Conservation (phyloP, 805 yeast species). For the Metschnikowia kunwiensis region DNA sequence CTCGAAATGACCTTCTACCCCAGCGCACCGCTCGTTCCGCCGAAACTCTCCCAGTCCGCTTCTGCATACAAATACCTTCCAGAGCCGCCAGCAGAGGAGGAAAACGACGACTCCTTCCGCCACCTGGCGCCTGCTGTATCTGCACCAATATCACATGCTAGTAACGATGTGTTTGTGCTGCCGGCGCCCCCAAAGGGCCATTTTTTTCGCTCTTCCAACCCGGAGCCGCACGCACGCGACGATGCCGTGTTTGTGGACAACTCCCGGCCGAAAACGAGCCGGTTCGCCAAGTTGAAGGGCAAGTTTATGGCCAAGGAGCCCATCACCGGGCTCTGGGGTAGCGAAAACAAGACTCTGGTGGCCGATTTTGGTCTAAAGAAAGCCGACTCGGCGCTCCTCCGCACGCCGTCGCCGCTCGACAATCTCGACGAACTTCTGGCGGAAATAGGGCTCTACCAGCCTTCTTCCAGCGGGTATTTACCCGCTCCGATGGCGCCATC, state of each 20-base stretch:
- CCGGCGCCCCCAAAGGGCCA: conserved; percentile 6
- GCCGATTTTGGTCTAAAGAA: neutral
- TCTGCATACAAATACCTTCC: conserved; percentile 9
- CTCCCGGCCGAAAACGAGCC: conserved; percentile 23
- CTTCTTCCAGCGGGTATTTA: neutral
- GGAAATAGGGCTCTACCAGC: conserved; percentile 2
- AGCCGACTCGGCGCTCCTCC: neutral
- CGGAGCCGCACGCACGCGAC: conserved; percentile 4
- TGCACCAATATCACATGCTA: neutral
- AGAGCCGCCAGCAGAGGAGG: conserved; percentile 12
- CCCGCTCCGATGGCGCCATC: neutral
- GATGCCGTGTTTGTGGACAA: conserved; percentile 15
- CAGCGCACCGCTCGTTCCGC: conserved; percentile 41
- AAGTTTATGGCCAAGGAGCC: conserved; percentile 37
- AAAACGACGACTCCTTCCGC: conserved; percentile 7
- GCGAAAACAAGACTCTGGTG: conserved; percentile 1
- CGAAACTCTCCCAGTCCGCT: conserved; percentile 24
- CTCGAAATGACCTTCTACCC: conserved; percentile 93
- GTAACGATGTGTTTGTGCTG: conserved; percentile 15
- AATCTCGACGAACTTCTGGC: conserved; percentile 8
- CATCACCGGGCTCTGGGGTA: conserved; percentile 26
- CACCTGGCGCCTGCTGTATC: conserved; percentile 14
- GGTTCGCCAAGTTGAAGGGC: conserved; percentile 30
- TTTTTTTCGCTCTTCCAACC: conserved; percentile 14
- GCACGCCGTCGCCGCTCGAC: conserved; percentile 7